These are phyloP conservation scores for Picea glauca DNA, from an alignment of 75 land plant genomes.

Conservation along the genomic window DNA sequence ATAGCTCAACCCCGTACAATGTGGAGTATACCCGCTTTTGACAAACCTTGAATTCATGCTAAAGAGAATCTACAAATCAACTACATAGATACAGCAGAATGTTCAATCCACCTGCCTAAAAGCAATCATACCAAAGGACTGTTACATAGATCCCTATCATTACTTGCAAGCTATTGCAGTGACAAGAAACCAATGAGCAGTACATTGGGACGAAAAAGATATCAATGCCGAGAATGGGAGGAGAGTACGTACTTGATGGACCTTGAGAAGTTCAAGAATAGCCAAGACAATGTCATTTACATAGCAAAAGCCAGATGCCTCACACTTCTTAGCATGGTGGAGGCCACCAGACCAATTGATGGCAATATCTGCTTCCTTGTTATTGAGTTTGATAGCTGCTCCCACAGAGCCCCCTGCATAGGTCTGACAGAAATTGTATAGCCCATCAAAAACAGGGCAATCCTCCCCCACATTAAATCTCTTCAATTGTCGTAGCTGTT, in stretches of 20 bases:
- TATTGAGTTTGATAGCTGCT: slow-evolving; percentile 45
- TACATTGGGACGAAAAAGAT: not conserved
- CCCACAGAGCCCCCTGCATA: slow-evolving; percentile 53
- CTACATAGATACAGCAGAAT: no score
- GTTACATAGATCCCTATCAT: no score
- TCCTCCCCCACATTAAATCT: slow-evolving; percentile 44
- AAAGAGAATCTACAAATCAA: no score
- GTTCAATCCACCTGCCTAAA: no score
- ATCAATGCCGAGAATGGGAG: not conserved
- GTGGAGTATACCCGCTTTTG: not conserved
- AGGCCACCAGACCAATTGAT: slow-evolving; percentile 59
- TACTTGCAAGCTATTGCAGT: not conserved
- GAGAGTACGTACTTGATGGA: slow-evolving; percentile 22
- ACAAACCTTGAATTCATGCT: not conserved
- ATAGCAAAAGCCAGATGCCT: slow-evolving; percentile 58
- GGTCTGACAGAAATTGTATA: slow-evolving; percentile 46
- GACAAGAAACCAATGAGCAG: not conserved
- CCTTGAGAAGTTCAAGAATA: slow-evolving; percentile 52
- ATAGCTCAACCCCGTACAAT: not conserved
- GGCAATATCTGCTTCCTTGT: slow-evolving; percentile 39
- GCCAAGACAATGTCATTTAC: slow-evolving; percentile 56
- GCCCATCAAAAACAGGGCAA: slow-evolving; percentile 47
- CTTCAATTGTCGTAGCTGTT: slow-evolving; percentile 10
- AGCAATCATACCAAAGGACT: no score
- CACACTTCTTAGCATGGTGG: slow-evolving; percentile 59